phyloP scores from a whole-genome alignment of 2,329 filamentous ascomycete genomes.

The Verticillium alfalfae region DNA sequence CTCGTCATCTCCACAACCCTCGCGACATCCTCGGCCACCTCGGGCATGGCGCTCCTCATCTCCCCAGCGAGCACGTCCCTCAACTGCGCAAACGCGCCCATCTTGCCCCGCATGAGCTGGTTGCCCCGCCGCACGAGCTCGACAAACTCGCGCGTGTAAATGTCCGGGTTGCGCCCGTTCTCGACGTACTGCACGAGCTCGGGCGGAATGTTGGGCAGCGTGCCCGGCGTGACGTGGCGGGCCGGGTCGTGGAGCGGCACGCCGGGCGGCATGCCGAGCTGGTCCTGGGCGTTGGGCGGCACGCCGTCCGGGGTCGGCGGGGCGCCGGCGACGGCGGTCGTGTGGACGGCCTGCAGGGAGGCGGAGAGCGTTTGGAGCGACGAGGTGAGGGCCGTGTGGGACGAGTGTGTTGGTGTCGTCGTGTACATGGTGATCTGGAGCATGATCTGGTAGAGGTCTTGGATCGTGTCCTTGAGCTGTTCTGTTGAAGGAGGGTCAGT shows the following conservation, averaged over 20 bases:
- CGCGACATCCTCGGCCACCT: conserved; percentile 48
- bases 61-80: conserved; percentile 57
- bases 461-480: conserved; percentile 56
- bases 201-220: conserved; percentile 50
- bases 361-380: conserved; percentile 31
- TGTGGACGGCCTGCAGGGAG: conserved; percentile 31
- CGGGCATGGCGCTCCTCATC: conserved; percentile 53
- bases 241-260: conserved; percentile 1
- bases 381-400: conserved; percentile 2
- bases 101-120: conserved; percentile 62
- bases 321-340: conserved; percentile 28
- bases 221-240: conserved; percentile 7
- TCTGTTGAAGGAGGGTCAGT: conserved; percentile 27
- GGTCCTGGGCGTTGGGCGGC: conserved; percentile 25
- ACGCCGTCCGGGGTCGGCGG: conserved; percentile 5
- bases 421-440: conserved; percentile 60
- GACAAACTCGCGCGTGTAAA: conserved; percentile 69
- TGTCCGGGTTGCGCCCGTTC: conserved; percentile 66
- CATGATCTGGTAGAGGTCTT: conserved; percentile 59
- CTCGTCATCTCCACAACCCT: conserved; percentile 41
- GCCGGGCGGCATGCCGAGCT: conserved; percentile 43
- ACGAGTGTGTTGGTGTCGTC: conserved; percentile 18
- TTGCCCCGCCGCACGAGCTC: conserved; percentile 62
- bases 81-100: conserved; percentile 54
- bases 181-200: conserved; percentile 66